Conservation (phyloP, 192 early-diverging fungal species). For the Entomortierella parvispora region DNA sequence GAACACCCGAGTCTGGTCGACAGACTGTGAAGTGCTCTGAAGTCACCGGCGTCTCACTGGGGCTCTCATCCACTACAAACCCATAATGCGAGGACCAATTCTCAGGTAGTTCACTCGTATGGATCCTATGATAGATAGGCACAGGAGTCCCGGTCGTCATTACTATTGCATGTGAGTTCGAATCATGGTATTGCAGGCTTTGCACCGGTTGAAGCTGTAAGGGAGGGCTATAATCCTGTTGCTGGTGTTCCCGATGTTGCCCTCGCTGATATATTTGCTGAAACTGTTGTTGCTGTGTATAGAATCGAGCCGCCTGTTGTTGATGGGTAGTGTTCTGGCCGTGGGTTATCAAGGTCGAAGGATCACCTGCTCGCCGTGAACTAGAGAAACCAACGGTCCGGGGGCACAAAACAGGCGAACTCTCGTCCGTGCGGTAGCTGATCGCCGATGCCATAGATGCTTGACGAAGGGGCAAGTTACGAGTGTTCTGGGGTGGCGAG, state of each 20-base stretch:
- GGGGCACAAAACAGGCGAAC: conserved; percentile 2
- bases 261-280: conserved; percentile 2
- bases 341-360: no score
- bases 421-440: not conserved
- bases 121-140: no score
- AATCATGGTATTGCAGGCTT: conserved; percentile 12
- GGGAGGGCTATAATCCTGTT: not conserved
- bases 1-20: conserved; percentile 22
- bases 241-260: conserved; percentile 1
- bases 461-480: not conserved
- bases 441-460: conserved; percentile 3
- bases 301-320: conserved; percentile 10
- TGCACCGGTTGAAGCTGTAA: conserved; percentile 6
- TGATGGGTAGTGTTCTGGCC: not conserved
- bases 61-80: not conserved
- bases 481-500: not conserved
- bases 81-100: conserved; percentile 20
- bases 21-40: conserved; percentile 7
- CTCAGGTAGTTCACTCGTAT: conserved; percentile 5
- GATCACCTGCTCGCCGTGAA: no score
- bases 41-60: conserved; percentile 1
- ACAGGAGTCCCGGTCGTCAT: no score
- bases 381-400: not conserved
- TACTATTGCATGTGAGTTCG: not conserved
- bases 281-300: conserved; percentile 13